Base-by-base conservation (phyloP, 257 asterid species). In the Nicotiana paniculata region DNA sequence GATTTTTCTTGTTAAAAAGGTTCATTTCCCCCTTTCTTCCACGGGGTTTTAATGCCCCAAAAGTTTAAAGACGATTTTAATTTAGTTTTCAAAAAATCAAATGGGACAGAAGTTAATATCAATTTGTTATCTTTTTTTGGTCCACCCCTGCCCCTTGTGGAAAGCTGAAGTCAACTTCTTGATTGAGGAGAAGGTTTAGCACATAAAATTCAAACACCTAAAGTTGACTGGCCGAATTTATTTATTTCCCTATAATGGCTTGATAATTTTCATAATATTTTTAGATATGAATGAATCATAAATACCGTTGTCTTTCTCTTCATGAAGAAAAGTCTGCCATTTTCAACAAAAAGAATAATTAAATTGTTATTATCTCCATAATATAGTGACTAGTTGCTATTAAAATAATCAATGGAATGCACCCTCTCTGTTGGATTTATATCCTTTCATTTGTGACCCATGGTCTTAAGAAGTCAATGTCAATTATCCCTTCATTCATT, bases 361-460 rank as follows among this genome's bases (percentile, higher is more conserved):
- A 74, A 21, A 24, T 15, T 46, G 62, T 26, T 74, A n/a, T 74
- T 48, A 74, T 74, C 63, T 72, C 62, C 43, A n/a, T 15, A 74
- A 48, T 51, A 46, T 46, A 46, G 39, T 46, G 24, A 46, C 79
- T 72, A 12, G 3, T 74, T 74, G 79, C 39, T 79, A 58, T 17
- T 81, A 35, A 77, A 46, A 77, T 79, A 83, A 83, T 80, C 94
- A 92, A 92, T 90, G 15, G 6, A 69, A 91, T 92, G 88, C 85
- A 90, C 94, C 97, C 86, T 93, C 97, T 91, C 97, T 91, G 83
- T 90, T 94, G 97, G 92, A 89, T 83, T 86, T 83, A 68, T 82
- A 43, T 33, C 51, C 69, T 13, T 30, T 75, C 32, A 74, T 80
- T 48, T 83, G 15, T 79, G 81, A 84, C 79, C 84, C 77, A 54